These are phyloP conservation scores for Stachybotrys elegans DNA, from an alignment of 2,329 filamentous ascomycete species.

Conservation along the genomic window DNA sequence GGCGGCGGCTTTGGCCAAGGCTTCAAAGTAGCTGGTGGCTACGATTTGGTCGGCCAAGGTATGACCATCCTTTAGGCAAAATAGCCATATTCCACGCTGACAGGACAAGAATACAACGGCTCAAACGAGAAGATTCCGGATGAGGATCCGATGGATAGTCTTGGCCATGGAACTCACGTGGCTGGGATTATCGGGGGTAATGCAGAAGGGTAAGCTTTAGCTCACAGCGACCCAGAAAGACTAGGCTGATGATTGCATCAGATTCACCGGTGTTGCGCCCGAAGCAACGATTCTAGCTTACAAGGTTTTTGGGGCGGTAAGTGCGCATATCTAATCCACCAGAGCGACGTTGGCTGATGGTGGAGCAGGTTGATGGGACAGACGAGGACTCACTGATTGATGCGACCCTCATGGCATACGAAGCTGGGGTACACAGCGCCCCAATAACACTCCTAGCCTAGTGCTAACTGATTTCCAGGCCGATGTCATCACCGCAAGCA, in stretches of 20 bases:
- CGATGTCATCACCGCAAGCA: conserved; percentile 29
- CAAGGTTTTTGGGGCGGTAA: conserved; percentile 16
- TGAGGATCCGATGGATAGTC: conserved; percentile 18
- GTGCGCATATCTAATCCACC: neutral
- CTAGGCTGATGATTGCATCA: conserved; percentile 8
- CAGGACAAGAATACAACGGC: conserved; percentile 3
- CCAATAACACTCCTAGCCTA: too few relatives aligned
- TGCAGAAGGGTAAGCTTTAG: conserved; percentile 9
- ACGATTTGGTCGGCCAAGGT: conserved; percentile 17
- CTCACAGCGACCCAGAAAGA: conserved; percentile 2
- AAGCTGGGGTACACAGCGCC: neutral
- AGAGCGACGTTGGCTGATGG: too few relatives aligned
- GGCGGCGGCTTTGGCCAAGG: conserved; percentile 18
- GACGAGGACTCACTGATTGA: neutral
- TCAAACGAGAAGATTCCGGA: conserved; percentile 11
- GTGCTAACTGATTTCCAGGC: too few relatives aligned
- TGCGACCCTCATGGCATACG: neutral
- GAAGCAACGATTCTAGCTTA: conserved; percentile 20
- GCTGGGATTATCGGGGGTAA: conserved; percentile 24
- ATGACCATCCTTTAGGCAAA: neutral
- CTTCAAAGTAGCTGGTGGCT: conserved; percentile 18
- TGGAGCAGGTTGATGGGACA: neutral
- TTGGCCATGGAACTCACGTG: conserved; percentile 23
- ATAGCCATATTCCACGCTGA: neutral
- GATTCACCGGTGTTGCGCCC: conserved; percentile 20